phyloP scores from a whole-genome alignment of 768 basidiomycete genomes.

The Tylopilus subfusipes region DNA sequence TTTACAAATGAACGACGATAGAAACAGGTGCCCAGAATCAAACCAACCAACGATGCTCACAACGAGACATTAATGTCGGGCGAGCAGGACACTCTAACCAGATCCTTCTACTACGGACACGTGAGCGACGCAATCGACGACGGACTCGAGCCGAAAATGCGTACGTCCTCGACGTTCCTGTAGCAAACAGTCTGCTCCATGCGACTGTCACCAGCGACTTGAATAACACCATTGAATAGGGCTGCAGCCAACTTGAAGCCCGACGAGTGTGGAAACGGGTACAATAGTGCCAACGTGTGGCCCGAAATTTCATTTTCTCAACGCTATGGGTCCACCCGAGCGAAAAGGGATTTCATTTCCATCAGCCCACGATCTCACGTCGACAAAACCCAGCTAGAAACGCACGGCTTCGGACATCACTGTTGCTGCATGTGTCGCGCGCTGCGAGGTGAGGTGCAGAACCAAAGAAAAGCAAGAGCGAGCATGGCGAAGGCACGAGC shows the following conservation, averaged over 20 bases:
- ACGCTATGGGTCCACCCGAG: no score
- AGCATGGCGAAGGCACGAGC: not conserved
- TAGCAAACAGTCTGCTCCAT: not conserved
- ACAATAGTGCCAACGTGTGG: not conserved
- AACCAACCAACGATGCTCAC: not conserved
- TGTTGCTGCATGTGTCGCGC: not conserved
- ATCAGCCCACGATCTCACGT: not conserved
- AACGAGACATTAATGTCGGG: not conserved
- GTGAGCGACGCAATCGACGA: not conserved
- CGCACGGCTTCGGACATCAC: not conserved
- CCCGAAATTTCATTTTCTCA: no score
- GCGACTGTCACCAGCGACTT: not conserved
- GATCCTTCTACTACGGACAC: not conserved
- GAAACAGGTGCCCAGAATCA: not conserved
- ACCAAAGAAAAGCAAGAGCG: not conserved
- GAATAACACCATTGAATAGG: not conserved
- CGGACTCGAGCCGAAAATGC: not conserved
- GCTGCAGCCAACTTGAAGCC: not conserved
- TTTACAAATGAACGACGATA: not conserved
- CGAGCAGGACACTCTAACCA: not conserved
- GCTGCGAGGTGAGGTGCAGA: not conserved
- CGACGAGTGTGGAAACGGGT: not conserved
- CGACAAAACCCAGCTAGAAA: not conserved
- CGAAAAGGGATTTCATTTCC: not conserved
- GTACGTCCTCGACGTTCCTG: rapidly evolving